phyloP scores from a whole-genome alignment of 805 yeast genomes.

The Cyberlindnera euphorbiae region DNA sequence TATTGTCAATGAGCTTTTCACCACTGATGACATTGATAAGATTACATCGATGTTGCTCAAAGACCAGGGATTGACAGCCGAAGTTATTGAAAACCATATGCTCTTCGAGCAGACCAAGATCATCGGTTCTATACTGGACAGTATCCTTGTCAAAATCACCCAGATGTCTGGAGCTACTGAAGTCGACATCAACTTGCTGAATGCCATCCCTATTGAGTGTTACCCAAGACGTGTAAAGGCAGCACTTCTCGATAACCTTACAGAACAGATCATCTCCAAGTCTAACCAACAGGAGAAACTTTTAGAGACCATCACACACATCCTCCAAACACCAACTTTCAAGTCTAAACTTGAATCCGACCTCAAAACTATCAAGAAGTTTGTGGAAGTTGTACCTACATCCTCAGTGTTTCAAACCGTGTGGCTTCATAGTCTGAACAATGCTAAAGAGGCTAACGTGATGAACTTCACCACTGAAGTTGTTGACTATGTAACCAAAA shows the following conservation, averaged over 20 bases:
- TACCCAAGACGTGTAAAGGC: slow-evolving; percentile 32
- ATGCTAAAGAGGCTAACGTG: slow-evolving; percentile 29
- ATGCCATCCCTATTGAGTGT: slow-evolving; percentile 46
- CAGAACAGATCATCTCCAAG: slow-evolving; percentile 11
- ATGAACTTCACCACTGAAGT: slow-evolving; percentile 22
- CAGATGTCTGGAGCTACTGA: slow-evolving; percentile 1
- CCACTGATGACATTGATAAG: slow-evolving; percentile 24
- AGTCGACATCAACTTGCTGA: slow-evolving; percentile 8
- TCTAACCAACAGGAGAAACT: too few species aligned
- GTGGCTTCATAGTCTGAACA: slow-evolving; percentile 38
- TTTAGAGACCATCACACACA: slow-evolving; percentile 29
- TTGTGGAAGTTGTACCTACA: slow-evolving; percentile 17
- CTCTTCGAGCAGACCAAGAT: slow-evolving; percentile 44
- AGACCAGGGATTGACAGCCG: slow-evolving; percentile 16
- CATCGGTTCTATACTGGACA: slow-evolving; percentile 27
- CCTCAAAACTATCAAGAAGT: slow-evolving; percentile 20
- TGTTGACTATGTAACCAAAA: slow-evolving; percentile 15
- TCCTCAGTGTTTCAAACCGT: slow-evolving; percentile 31
- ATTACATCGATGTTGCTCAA: slow-evolving; percentile 28
- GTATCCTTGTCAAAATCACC: slow-evolving; percentile 14
- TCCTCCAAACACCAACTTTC: slow-evolving; percentile 48
- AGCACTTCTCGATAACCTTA: slow-evolving; percentile 24
- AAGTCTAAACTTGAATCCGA: slow-evolving; percentile 48
- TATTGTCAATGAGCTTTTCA: slow-evolving; percentile 34
- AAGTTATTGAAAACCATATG: slow-evolving; percentile 34